A percentile compares a stretch with the other conserved stretches of the same genome.
phyloP scores from a whole-genome alignment of 148 eudicot species.

The Persicaria tinctoria region DNA sequence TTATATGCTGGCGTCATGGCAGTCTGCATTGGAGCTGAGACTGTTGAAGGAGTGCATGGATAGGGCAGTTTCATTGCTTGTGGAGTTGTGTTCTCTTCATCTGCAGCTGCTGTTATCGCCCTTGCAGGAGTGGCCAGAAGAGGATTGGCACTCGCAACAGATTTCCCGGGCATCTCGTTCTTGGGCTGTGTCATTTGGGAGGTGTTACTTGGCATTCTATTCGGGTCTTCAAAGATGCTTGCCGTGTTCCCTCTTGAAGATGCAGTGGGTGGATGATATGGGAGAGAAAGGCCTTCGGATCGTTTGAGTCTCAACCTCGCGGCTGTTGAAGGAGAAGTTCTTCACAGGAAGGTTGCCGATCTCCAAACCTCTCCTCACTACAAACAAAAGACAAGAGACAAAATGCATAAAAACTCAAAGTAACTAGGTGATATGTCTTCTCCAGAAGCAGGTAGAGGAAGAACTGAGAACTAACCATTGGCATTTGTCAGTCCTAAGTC shows the following conservation, averaged over 20 bases:
- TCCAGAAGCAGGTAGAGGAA: background rate
- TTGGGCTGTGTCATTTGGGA: conserved; percentile 28
- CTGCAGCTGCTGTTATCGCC: conserved; percentile 22
- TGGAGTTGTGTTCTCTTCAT: conserved; percentile 49
- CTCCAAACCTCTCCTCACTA: conserved; percentile 48
- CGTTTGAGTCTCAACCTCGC: conserved; percentile 39
- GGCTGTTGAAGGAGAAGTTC: conserved; percentile 42
- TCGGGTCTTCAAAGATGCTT: conserved; percentile 42
- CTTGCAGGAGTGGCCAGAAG: conserved; percentile 28
- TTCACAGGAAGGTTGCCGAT: conserved; percentile 39
- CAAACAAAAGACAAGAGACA: conserved; percentile 11
- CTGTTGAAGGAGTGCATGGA: conserved; percentile 39
- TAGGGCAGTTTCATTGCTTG: conserved; percentile 26
- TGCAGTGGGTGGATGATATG: conserved; percentile 40
- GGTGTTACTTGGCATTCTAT: conserved; percentile 33
- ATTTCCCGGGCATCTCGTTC: conserved; percentile 21
- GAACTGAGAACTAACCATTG: conserved; percentile 40
- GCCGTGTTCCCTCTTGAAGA: conserved; percentile 41
- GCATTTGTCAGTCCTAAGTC: conserved; percentile 31
- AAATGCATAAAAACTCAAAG: background rate
- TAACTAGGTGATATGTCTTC: background rate
- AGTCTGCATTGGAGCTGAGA: conserved; percentile 47
- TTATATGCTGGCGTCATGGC: conserved; percentile 34
- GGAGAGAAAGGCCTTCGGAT: conserved; percentile 73
- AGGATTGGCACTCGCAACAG: background rate